Conservation (phyloP, 768 basidiomycete genomes). For the Dioszegia hungarica region DNA sequence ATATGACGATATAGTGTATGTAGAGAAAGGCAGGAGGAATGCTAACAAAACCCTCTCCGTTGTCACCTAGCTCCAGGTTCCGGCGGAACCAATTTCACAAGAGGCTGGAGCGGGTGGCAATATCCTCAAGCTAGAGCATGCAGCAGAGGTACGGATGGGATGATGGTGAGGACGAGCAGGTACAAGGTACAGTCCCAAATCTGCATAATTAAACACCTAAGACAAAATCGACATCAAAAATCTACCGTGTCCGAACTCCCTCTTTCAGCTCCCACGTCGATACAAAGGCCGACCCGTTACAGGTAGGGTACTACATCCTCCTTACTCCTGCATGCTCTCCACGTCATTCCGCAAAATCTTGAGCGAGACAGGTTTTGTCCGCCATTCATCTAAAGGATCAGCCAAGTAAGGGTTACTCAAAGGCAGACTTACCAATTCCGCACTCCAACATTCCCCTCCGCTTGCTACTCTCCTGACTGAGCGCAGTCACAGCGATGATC, state of each 20-base stretch:
- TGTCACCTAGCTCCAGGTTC: neutral
- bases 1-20: neutral
- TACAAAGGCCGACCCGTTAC: no score
- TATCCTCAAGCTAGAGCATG: no score
- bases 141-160: neutral
- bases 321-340: neutral
- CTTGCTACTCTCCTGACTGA: slow-evolving; percentile 29
- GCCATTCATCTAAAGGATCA: slow-evolving; percentile 5
- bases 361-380: slow-evolving; percentile 2
- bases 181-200: no score
- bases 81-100: neutral
- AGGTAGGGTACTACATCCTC: no score
- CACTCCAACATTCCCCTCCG: slow-evolving; percentile 35
- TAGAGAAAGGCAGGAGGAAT: neutral
- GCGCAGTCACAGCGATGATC: slow-evolving; percentile 45
- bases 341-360: slow-evolving; percentile 4
- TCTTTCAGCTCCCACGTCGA: no score
- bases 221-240: no score
- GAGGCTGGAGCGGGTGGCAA: no score
- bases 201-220: no score
- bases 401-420: neutral
- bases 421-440: slow-evolving; percentile 13
- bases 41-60: neutral
- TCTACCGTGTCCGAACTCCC: no score
- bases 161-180: neutral